phyloP scores from a whole-genome alignment of 2,329 filamentous ascomycete genomes.

The Periglandula ipomoeae region DNA sequence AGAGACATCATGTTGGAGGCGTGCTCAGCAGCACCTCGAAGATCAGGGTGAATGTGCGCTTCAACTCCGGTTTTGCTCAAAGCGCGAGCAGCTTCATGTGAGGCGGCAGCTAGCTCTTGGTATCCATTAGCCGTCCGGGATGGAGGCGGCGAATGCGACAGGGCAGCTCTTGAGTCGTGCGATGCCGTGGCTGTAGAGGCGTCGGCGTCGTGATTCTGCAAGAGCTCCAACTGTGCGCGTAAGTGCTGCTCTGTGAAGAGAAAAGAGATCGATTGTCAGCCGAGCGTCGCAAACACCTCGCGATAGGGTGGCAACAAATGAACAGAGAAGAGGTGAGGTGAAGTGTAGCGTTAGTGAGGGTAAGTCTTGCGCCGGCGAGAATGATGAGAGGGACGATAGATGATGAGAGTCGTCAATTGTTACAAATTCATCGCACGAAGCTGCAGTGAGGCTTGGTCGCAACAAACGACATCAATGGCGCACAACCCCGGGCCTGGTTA shows the following conservation, averaged over 20 bases:
- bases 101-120: constrained; percentile 27
- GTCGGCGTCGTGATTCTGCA: constrained; percentile 30
- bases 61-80: constrained; percentile 30
- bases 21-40: constrained; percentile 25
- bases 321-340: background rate
- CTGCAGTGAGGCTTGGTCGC: background rate
- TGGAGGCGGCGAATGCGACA: constrained; percentile 19
- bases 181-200: constrained; percentile 20
- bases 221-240: constrained; percentile 34
- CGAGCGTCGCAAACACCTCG: background rate
- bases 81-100: constrained; percentile 25
- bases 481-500: background rate
- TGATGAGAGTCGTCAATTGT: background rate
- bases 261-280: constrained; percentile 14
- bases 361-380: background rate
- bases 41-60: constrained; percentile 39
- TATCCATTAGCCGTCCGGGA: constrained; percentile 36
- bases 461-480: background rate
- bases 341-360: background rate
- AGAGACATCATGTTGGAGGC: constrained; percentile 30
- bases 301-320: background rate
- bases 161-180: constrained; percentile 21
- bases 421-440: background rate
- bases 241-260: constrained; percentile 29
- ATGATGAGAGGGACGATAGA: background rate